phyloP scores from a whole-genome alignment of 805 yeast genomes.

The Wickerhamomyces hampshirensis region DNA sequence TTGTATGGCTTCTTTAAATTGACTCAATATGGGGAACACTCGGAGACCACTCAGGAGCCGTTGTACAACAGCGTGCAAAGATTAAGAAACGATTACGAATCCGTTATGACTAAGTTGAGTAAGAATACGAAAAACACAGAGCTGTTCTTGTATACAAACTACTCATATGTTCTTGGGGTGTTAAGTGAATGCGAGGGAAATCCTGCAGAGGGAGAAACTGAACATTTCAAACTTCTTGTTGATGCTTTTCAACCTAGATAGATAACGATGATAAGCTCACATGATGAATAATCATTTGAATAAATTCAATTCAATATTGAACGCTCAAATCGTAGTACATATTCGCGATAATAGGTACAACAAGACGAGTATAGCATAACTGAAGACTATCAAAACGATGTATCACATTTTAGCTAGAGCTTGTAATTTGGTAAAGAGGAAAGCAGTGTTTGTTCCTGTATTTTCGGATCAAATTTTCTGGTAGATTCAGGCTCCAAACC shows the following conservation, averaged over 20 bases:
- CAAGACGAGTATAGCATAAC: no score
- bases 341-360: no score
- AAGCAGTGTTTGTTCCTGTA: no score
- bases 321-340: no score
- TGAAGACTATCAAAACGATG: no score
- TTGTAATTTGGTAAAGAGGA: no score
- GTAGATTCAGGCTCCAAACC: no score
- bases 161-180: conserved; percentile 25
- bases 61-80: conserved; percentile 63
- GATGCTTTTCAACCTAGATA: conserved; percentile 32
- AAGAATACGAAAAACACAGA: conserved; percentile 56
- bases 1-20: conserved; percentile 67
- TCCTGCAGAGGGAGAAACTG: conserved; percentile 37
- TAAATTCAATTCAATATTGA: no score
- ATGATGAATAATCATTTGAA: no score
- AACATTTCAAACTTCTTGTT: conserved; percentile 40
- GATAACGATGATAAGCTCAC: background rate
- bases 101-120: conserved; percentile 61
- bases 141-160: conserved; percentile 60
- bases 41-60: conserved; percentile 52
- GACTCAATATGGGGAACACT: conserved; percentile 29
- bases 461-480: no score
- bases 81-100: conserved; percentile 76
- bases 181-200: conserved; percentile 35
- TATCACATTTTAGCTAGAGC: no score